phyloP scores from a whole-genome alignment of 805 yeast genomes.

The Hanseniaspora nectarophila region DNA sequence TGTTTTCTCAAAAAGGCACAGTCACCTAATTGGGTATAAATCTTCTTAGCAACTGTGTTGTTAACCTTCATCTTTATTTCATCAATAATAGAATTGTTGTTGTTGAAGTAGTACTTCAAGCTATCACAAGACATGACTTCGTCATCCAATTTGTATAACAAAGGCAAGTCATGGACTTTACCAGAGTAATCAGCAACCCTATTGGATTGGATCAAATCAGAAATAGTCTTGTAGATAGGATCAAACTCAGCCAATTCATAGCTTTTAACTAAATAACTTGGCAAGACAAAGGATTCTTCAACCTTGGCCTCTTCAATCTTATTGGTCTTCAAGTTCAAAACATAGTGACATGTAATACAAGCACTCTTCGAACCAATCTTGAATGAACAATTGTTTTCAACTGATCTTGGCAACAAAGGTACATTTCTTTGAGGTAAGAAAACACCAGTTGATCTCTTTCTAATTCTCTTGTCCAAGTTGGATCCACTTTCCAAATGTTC shows the following conservation, averaged over 20 bases:
- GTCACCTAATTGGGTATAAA: conserved; percentile 67
- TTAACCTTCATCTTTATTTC: conserved; percentile 77
- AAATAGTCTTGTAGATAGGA: neutral
- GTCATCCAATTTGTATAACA: conserved; percentile 74
- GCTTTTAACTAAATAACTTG: conserved; percentile 33
- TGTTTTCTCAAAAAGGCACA: conserved; percentile 78
- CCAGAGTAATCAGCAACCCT: neutral
- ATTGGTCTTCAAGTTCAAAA: conserved; percentile 57
- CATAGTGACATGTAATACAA: conserved; percentile 67
- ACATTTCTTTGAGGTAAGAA: conserved; percentile 65
- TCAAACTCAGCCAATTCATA: conserved; percentile 15
- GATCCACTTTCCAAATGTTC: conserved; percentile 63
- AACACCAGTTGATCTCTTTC: conserved; percentile 81
- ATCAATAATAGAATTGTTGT: conserved; percentile 47
- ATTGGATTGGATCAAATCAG: neutral
- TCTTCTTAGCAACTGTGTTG: conserved; percentile 68
- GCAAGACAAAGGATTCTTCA: conserved; percentile 56
- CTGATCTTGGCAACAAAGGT: conserved; percentile 54
- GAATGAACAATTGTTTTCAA: conserved; percentile 52
- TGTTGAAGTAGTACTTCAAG: conserved; percentile 47
- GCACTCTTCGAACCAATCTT: conserved; percentile 48
- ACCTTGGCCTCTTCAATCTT: conserved; percentile 68
- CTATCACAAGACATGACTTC: conserved; percentile 49
- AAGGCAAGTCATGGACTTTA: conserved; percentile 37
- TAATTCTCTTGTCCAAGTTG: conserved; percentile 72